Evolutionary conservation across 805 yeast genomes (phyloP).

Genomic region (Metschnikowia kofuensis): DNA sequence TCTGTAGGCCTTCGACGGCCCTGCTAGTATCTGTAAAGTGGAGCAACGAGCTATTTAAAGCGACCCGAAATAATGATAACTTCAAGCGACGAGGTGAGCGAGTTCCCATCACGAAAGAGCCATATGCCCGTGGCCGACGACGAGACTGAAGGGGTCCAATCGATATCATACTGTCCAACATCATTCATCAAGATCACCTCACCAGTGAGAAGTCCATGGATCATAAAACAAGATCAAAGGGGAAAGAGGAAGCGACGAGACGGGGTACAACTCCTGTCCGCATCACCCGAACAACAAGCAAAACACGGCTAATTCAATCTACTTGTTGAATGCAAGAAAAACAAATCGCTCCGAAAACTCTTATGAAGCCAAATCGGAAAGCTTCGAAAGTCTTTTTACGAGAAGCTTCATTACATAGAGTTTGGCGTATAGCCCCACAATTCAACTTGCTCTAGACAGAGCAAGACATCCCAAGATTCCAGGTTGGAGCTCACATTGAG

Average conservation of each 20-base stretch:
- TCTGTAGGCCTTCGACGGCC: background rate
- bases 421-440: background rate
- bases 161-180: background rate
- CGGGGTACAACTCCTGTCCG: too few species aligned
- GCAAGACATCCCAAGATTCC: background rate
- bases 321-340: background rate
- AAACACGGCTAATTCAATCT: background rate
- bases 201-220: slow-evolving; percentile 1
- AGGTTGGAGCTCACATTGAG: background rate
- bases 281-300: too few species aligned
- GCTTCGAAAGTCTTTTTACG: slow-evolving; percentile 12
- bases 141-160: slow-evolving; percentile 1
- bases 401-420: background rate
- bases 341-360: background rate
- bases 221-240: background rate
- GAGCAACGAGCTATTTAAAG: background rate
- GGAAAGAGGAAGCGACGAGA: too few species aligned
- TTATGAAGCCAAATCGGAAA: slow-evolving; percentile 8
- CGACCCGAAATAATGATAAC: slow-evolving; percentile 3
- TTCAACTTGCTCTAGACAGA: background rate
- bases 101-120: background rate
- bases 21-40: background rate
- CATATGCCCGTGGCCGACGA: slow-evolving; percentile 7
- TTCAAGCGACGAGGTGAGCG: slow-evolving; percentile 12
- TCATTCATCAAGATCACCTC: background rate